These are phyloP conservation scores for Lecanicillium sp. DNA, from an alignment of 2,329 filamentous ascomycete genomes.

Conservation along the genomic window DNA sequence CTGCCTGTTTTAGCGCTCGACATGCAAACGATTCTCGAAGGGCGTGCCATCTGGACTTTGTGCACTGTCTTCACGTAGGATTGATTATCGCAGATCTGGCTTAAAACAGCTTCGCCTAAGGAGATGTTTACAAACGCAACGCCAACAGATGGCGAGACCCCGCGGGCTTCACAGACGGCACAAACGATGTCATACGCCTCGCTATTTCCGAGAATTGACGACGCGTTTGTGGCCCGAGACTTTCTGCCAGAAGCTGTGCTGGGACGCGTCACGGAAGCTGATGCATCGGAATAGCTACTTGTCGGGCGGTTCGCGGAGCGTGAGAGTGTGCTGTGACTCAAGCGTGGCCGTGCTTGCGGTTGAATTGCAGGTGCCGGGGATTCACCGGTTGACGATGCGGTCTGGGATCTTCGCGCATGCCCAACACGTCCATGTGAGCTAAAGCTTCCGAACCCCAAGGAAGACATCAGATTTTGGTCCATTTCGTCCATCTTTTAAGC, in stretches of 20 bases:
- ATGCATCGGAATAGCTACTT: constrained; percentile 11
- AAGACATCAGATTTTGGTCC: no score
- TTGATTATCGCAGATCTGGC: constrained; percentile 87
- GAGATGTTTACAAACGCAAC: constrained; percentile 81
- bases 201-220: constrained; percentile 33
- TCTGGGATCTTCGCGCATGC: no score
- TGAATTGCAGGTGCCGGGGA: no score
- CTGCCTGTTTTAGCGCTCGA: constrained; percentile 57
- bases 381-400: no score
- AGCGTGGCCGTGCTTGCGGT: no score
- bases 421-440: no score
- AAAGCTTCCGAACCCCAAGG: no score
- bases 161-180: constrained; percentile 80
- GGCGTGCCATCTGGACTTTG: constrained; percentile 74
- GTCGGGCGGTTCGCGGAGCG: neutral
- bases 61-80: constrained; percentile 84
- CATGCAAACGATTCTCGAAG: constrained; percentile 72
- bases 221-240: constrained; percentile 29
- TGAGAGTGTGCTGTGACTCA: no score
- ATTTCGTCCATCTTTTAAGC: no score
- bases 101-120: constrained; percentile 75
- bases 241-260: constrained; percentile 36
- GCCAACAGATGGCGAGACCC: constrained; percentile 74
- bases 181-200: constrained; percentile 71
- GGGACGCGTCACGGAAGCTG: constrained; percentile 19